Percentiles rank a stretch among this genome's conserved stretches.
phyloP scores from a whole-genome alignment of 129 eudicot genomes.

The Helichrysum umbraculigerum region DNA sequence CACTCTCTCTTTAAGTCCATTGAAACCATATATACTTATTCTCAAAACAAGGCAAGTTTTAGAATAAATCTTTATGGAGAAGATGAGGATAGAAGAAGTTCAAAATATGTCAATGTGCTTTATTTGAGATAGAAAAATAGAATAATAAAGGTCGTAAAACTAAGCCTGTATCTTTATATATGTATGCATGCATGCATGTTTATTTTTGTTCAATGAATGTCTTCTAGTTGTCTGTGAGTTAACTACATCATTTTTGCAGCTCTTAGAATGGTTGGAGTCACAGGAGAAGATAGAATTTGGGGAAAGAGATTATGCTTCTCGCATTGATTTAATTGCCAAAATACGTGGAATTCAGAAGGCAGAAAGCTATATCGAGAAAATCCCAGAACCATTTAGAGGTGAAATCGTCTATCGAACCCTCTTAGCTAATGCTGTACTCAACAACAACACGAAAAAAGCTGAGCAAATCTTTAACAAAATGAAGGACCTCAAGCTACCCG shows the following conservation, averaged over 20 bases:
- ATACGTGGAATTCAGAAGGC: constrained; percentile 66
- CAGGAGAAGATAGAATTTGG: constrained; percentile 39
- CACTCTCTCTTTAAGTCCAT: neutral
- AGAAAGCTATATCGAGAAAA: constrained; percentile 54
- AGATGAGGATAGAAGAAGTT: neutral
- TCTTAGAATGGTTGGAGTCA: constrained; percentile 70
- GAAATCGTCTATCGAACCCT: constrained; percentile 68
- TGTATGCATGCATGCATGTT: neutral
- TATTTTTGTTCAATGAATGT: neutral
- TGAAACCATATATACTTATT: neutral
- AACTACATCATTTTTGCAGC: constrained; percentile 41
- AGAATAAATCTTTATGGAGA: neutral
- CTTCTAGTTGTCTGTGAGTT: neutral
- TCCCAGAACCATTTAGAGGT: constrained; percentile 59
- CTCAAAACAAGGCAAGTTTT: no score
- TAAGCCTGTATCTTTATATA: neutral
- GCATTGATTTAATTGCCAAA: constrained; percentile 79
- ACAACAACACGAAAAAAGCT: constrained; percentile 47
- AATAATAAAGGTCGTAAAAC: neutral
- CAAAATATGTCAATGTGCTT: no score
- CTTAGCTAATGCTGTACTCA: constrained; percentile 60
- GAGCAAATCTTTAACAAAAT: constrained; percentile 72
- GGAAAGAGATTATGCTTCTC: constrained; percentile 71
- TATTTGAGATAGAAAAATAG: neutral
- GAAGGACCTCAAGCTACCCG: constrained; percentile 52